These are phyloP conservation scores for Metschnikowia similis DNA, from an alignment of 805 yeast species.

Conservation along the genomic window DNA sequence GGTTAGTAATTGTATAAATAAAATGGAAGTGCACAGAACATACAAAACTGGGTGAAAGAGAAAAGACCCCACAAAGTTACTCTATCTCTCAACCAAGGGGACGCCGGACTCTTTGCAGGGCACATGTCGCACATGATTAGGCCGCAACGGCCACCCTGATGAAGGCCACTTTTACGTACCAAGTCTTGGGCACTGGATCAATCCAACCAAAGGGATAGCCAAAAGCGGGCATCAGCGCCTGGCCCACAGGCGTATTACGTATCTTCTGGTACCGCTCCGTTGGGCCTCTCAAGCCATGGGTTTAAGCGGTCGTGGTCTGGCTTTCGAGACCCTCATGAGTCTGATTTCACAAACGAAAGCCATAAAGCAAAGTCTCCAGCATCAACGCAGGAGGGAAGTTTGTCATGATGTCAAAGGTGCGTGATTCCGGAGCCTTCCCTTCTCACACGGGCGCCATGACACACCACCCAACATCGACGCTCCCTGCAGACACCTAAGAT, in stretches of 20 bases:
- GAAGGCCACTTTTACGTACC: constrained; percentile 12
- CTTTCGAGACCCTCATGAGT: constrained; percentile 12
- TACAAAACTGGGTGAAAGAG: constrained; percentile 5
- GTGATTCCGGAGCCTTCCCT: background rate
- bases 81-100: constrained; percentile 12
- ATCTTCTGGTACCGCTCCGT: constrained; percentile 3
- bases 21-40: background rate
- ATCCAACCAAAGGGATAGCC: constrained; percentile 14
- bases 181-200: constrained; percentile 13
- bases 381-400: background rate
- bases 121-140: background rate
- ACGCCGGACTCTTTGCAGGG: constrained; percentile 1
- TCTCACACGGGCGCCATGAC: background rate
- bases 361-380: constrained; percentile 13
- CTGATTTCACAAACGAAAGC: constrained; percentile 14
- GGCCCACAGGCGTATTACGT: background rate
- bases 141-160: background rate
- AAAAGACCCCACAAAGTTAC: constrained; percentile 11
- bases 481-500: background rate
- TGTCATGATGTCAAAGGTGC: background rate
- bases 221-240: background rate
- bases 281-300: constrained; percentile 7
- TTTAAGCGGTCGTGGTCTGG: constrained; percentile 11
- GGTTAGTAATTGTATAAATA: constrained; percentile 1
- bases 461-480: background rate